Conservation (phyloP, 2,329 filamentous ascomycete genomes). For the Colletotrichum acutatum region DNA sequence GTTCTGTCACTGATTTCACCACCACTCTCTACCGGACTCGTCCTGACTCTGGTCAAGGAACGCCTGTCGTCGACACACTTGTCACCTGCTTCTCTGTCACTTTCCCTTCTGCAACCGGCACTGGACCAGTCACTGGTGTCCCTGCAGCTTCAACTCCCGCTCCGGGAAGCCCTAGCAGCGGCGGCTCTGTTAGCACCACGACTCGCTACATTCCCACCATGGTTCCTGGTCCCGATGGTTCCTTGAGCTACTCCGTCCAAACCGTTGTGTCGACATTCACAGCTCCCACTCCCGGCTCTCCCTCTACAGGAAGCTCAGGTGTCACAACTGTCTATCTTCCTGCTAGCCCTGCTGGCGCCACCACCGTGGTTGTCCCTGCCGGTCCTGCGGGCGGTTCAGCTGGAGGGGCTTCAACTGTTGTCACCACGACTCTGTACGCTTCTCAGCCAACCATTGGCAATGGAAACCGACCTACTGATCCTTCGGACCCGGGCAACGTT, state of each 20-base stretch:
- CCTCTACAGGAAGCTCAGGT: constrained; percentile 29
- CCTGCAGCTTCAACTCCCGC: neutral
- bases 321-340: neutral
- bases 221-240: constrained; percentile 44
- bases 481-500: constrained; percentile 28
- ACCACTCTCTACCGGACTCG: constrained; percentile 32
- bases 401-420: constrained; percentile 11
- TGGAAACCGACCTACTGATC: constrained; percentile 43
- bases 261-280: constrained; percentile 49
- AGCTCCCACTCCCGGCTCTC: constrained; percentile 20
- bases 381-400: neutral
- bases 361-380: neutral
- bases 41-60: constrained; percentile 15
- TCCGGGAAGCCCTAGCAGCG: neutral
- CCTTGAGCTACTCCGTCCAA: constrained; percentile 40
- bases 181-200: constrained; percentile 16
- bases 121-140: neutral
- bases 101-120: constrained; percentile 24
- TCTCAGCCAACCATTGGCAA: constrained; percentile 43
- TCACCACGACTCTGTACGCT: constrained; percentile 40
- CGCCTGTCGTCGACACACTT: constrained; percentile 27
- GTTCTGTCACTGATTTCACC: constrained; percentile 25
- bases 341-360: neutral
- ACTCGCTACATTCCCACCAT: constrained; percentile 22
- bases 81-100: constrained; percentile 43